Evolutionary conservation across 495 filamentous ascomycete genomes (phyloP).

Genomic region (Entonaema liquescens): DNA sequence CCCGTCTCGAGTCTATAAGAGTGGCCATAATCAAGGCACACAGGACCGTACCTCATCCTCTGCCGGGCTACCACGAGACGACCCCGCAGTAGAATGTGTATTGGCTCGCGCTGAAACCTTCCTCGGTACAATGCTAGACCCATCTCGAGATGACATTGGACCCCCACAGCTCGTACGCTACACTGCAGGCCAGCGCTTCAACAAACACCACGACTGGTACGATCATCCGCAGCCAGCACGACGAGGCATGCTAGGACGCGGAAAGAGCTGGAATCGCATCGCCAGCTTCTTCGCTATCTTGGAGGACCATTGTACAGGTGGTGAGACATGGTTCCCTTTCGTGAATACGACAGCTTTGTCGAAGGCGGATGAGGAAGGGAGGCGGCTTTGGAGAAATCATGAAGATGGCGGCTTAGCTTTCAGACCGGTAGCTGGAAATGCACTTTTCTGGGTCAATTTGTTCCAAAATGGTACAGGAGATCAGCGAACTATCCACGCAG

Average conservation of each 20-base stretch:
- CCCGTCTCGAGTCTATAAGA: conserved; percentile 53
- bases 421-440: conserved; percentile 59
- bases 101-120: conserved; percentile 52
- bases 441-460: conserved; percentile 64
- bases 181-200: conserved; percentile 54
- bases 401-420: conserved; percentile 63
- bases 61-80: conserved; percentile 53
- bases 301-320: conserved; percentile 52
- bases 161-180: conserved; percentile 61
- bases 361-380: conserved; percentile 15
- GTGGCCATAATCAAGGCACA: conserved; percentile 47
- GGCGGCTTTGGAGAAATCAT: conserved; percentile 53
- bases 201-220: conserved; percentile 60
- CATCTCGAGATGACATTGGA: conserved; percentile 57
- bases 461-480: conserved; percentile 58
- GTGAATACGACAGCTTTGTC: conserved; percentile 42
- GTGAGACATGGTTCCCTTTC: conserved; percentile 59
- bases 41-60: conserved; percentile 55
- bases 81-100: conserved; percentile 54
- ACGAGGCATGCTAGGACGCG: conserved; percentile 35
- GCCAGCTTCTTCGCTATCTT: conserved; percentile 61
- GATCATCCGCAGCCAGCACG: conserved; percentile 45
- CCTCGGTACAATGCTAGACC: conserved; percentile 55
- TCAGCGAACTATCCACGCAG: conserved; percentile 58
- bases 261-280: conserved; percentile 53